These are phyloP conservation scores for Tuctoria greenei DNA, from an alignment of 176 grass and related monocot genomes.

Conservation along the genomic window DNA sequence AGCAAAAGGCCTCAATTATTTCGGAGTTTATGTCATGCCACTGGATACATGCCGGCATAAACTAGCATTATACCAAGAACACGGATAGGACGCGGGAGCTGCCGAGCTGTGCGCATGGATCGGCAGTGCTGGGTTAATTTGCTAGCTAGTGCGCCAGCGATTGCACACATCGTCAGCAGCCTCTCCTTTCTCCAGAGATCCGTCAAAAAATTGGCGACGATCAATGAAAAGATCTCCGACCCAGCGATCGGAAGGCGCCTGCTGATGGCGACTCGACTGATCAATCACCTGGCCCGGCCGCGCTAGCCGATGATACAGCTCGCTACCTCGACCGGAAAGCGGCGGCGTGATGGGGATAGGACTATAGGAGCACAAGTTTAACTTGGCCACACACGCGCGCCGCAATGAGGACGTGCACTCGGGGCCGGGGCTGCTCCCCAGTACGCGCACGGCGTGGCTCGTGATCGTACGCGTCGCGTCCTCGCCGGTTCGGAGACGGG, in stretches of 20 bases:
- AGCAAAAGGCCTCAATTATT: conserved; percentile 22
- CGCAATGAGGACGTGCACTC: conserved; percentile 1
- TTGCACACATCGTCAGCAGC: background rate
- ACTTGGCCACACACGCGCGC: background rate
- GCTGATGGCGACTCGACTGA: background rate
- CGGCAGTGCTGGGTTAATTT: background rate
- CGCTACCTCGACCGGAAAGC: conserved; percentile 21
- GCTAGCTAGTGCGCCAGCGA: conserved; percentile 35
- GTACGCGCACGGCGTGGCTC: background rate
- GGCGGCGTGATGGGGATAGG: background rate
- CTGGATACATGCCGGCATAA: conserved; percentile 25
- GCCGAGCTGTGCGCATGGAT: background rate
- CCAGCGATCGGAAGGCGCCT: background rate
- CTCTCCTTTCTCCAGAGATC: conserved; percentile 28
- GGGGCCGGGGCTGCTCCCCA: background rate
- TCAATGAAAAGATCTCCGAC: conserved; percentile 2
- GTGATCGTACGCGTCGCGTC: background rate
- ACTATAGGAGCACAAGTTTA: background rate
- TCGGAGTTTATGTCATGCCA: background rate
- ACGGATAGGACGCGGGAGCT: conserved; percentile 5
- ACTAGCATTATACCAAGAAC: conserved; percentile 25
- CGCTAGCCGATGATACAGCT: background rate
- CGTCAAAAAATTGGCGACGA: conserved; percentile 38
- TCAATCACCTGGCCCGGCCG: background rate
- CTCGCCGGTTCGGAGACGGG: background rate